These are phyloP conservation scores for Trypanosoma lewisi DNA, from an alignment of 208 protist genomes.

Conservation along the genomic window DNA sequence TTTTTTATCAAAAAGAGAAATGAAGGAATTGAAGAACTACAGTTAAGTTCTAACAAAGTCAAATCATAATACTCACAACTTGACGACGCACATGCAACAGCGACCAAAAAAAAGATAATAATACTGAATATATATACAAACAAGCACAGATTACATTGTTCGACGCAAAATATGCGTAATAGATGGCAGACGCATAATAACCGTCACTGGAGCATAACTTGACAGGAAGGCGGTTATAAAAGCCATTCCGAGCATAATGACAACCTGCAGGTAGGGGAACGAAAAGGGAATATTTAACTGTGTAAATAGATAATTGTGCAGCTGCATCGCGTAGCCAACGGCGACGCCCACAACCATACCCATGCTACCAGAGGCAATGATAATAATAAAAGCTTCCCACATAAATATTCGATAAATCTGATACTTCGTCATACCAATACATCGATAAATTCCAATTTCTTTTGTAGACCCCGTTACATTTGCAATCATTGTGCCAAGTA, in stretches of 20 bases:
- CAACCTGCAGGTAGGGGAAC: slow-evolving; percentile 86
- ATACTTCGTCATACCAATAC: slow-evolving; percentile 79
- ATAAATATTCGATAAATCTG: slow-evolving; percentile 91
- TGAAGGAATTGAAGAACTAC: too few relatives aligned
- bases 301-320: slow-evolving; percentile 90
- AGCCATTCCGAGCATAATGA: slow-evolving; percentile 45
- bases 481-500: slow-evolving; percentile 91
- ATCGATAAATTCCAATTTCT: slow-evolving; percentile 94
- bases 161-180: slow-evolving; percentile 71
- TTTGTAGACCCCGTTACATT: slow-evolving; percentile 94
- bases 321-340: slow-evolving; percentile 88
- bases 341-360: slow-evolving; percentile 88
- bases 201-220: slow-evolving; percentile 54
- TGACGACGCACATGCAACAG: neutral
- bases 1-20: too few relatives aligned
- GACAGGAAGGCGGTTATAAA: slow-evolving; percentile 48
- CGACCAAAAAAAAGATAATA: slow-evolving; percentile 9
- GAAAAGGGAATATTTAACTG: slow-evolving; percentile 89
- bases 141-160: slow-evolving; percentile 14
- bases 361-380: slow-evolving; percentile 86
- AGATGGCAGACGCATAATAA: slow-evolving; percentile 48
- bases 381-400: slow-evolving; percentile 95
- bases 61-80: too few relatives aligned
- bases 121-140: slow-evolving; percentile 7
- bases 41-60: too few relatives aligned